A percentile compares a stretch with the other conserved stretches of the same genome.
Evolutionary conservation across 2,329 filamentous ascomycete genomes (phyloP).

Genomic region (Fusarium hostae): DNA sequence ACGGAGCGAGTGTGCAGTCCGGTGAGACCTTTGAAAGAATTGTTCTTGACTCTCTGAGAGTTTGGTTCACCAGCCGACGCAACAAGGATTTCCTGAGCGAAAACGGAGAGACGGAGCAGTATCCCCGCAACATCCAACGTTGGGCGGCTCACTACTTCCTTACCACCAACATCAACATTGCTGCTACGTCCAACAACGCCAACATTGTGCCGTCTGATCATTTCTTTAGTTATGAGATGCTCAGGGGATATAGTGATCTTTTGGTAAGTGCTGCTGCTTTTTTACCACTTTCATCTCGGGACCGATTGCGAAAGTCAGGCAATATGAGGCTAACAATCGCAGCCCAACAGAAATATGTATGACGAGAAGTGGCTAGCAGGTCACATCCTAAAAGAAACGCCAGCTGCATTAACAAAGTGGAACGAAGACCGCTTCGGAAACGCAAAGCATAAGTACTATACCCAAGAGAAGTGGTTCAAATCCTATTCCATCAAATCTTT

Average conservation of each 20-base stretch:
- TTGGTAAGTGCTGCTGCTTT: background rate
- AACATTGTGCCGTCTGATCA: background rate
- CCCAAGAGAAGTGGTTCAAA: background rate
- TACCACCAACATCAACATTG: background rate
- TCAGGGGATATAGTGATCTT: background rate
- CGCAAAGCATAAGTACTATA: background rate
- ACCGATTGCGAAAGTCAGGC: too few species aligned
- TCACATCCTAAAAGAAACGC: background rate
- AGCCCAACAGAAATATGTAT: background rate
- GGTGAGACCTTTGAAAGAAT: conserved; percentile 1
- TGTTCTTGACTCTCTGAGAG: background rate
- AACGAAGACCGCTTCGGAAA: background rate
- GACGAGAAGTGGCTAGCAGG: background rate
- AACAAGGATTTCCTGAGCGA: background rate
- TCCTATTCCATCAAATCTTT: background rate
- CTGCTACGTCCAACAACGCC: background rate
- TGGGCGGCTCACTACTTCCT: background rate
- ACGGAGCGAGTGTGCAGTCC: background rate
- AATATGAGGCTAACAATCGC: background rate
- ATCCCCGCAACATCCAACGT: background rate
- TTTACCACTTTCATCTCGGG: too few species aligned
- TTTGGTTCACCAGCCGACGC: background rate
- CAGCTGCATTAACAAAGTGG: background rate
- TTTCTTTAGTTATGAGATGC: conserved; percentile 1
- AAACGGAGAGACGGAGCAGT: background rate